A percentile compares a stretch with the other conserved stretches of the same genome.
Conservation (phyloP, 305 asterid species). For the Fraxinus sp. region DNA sequence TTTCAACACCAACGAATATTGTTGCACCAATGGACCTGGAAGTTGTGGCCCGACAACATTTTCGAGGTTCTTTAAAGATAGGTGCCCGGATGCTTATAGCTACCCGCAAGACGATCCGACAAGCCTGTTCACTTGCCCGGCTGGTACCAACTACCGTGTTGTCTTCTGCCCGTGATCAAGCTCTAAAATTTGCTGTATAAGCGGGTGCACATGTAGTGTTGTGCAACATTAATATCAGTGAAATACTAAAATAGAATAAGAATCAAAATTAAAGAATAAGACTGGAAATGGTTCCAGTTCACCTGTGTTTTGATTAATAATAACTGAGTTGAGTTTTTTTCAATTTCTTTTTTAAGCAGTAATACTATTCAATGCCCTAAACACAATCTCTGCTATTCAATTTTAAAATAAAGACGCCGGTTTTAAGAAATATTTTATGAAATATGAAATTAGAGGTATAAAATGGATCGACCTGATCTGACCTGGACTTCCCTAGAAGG, state of each 20-base stretch:
- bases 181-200: neutral
- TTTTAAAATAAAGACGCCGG: neutral
- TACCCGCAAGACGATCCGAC: slow-evolving; percentile 28
- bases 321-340: neutral
- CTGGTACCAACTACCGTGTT: slow-evolving; percentile 29
- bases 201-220: neutral
- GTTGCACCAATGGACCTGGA: slow-evolving; percentile 21
- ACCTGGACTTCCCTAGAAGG: neutral
- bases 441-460: neutral
- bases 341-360: neutral
- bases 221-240: neutral
- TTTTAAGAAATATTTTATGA: neutral
- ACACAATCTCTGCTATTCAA: neutral
- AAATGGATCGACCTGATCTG: no score
- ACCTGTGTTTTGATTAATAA: neutral
- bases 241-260: neutral
- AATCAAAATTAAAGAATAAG: neutral
- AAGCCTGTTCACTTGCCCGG: slow-evolving; percentile 26
- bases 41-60: neutral
- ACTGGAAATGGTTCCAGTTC: neutral
- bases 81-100: slow-evolving; percentile 34
- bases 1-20: slow-evolving; percentile 24
- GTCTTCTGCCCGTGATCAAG: slow-evolving; percentile 28
- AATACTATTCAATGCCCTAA: neutral
- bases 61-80: slow-evolving; percentile 22